Percentiles rank a stretch among this genome's conserved stretches.
phyloP scores from a whole-genome alignment of 148 eudicot genomes.

The Dysphania ambrosioides region DNA sequence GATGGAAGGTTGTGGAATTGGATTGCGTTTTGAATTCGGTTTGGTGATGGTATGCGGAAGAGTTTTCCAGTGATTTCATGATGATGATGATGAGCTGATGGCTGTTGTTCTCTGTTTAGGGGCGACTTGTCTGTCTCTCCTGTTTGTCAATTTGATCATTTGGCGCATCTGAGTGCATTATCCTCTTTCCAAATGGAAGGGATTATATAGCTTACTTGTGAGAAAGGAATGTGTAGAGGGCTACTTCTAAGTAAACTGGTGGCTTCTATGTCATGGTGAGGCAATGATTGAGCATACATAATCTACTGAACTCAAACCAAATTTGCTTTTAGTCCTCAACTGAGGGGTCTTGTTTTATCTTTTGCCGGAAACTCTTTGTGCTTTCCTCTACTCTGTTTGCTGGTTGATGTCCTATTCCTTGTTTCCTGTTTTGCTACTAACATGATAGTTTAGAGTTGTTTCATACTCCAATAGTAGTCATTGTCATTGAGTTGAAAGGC shows the following conservation, averaged over 20 bases:
- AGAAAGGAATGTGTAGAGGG: background rate
- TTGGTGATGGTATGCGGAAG: background rate
- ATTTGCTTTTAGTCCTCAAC: background rate
- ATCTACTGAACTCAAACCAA: background rate
- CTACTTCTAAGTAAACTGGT: background rate
- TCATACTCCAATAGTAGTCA: background rate
- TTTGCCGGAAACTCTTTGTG: background rate
- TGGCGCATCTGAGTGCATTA: background rate
- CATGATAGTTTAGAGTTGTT: background rate
- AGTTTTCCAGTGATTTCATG: background rate
- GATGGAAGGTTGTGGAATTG: background rate
- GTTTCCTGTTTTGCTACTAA: background rate
- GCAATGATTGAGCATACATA: background rate
- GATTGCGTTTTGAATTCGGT: background rate
- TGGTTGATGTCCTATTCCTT: background rate
- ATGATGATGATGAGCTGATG: constrained; percentile 7
- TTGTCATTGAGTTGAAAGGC: background rate
- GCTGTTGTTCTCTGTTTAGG: background rate
- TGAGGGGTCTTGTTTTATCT: background rate
- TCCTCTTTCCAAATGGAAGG: background rate
- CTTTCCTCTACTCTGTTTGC: too few species aligned
- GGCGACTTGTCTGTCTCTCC: background rate
- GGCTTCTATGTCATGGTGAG: background rate
- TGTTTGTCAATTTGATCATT: background rate
- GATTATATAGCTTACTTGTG: background rate